phyloP scores from a whole-genome alignment of 2,329 filamentous ascomycete species.

The Colletotrichum shisoi region DNA sequence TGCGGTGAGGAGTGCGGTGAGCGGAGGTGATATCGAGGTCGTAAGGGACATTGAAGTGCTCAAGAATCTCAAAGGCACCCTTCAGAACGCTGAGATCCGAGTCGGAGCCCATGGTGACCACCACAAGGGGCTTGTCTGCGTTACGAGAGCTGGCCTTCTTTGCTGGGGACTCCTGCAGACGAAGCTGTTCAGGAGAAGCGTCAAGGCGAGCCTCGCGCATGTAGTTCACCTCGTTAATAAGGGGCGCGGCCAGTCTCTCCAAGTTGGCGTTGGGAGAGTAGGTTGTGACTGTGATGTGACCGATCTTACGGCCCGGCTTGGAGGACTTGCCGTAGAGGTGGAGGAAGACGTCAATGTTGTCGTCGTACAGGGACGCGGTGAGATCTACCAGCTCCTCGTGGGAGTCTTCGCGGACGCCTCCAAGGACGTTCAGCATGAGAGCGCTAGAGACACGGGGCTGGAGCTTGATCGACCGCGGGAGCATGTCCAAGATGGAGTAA shows the following conservation, averaged over 20 bases:
- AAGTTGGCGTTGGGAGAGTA: slow-evolving; percentile 71
- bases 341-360: slow-evolving; percentile 64
- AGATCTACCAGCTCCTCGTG: slow-evolving; percentile 63
- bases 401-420: slow-evolving; percentile 70
- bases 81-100: slow-evolving; percentile 75
- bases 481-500: slow-evolving; percentile 76
- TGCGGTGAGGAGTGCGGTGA: slow-evolving; percentile 75
- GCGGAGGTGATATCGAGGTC: slow-evolving; percentile 80
- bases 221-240: slow-evolving; percentile 70
- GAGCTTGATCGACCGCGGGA: slow-evolving; percentile 64
- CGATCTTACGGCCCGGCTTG: slow-evolving; percentile 90
- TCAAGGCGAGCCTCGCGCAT: slow-evolving; percentile 65
- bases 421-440: slow-evolving; percentile 85
- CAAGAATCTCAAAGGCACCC: slow-evolving; percentile 71
- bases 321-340: slow-evolving; percentile 94
- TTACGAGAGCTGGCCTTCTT: slow-evolving; percentile 42
- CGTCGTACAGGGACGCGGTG: slow-evolving; percentile 54
- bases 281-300: slow-evolving; percentile 85
- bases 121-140: slow-evolving; percentile 64
- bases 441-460: slow-evolving; percentile 66
- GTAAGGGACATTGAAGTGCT: slow-evolving; percentile 75
- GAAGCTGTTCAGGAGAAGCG: slow-evolving; percentile 50
- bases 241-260: slow-evolving; percentile 66
- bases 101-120: slow-evolving; percentile 85
- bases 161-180: slow-evolving; percentile 44